phyloP scores from a whole-genome alignment of 2,329 filamentous ascomycete genomes.

The Neonectria punicea region DNA sequence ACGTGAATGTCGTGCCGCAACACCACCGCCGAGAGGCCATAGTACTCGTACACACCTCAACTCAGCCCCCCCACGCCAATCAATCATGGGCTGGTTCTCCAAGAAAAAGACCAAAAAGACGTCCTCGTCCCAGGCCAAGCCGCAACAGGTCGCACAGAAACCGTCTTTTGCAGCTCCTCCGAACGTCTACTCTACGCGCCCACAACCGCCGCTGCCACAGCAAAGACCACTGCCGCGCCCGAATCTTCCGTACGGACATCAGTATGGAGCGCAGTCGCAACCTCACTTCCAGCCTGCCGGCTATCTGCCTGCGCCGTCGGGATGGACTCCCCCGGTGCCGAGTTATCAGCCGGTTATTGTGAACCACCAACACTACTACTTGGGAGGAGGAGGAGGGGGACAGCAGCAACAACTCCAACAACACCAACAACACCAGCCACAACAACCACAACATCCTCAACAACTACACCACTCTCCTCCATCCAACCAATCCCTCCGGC shows the following conservation, averaged over 20 bases:
- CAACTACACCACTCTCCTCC: conserved; percentile 20
- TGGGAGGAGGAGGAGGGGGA: conserved; percentile 33
- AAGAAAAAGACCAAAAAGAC: conserved; percentile 36
- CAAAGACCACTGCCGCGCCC: conserved; percentile 24
- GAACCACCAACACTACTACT: conserved; percentile 64
- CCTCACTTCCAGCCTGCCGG: conserved; percentile 37
- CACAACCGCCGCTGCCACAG: conserved; percentile 18
- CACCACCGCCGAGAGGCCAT: neutral
- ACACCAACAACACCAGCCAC: neutral
- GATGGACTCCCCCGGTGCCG: conserved; percentile 32
- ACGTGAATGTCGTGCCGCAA: neutral
- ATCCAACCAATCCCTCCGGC: neutral
- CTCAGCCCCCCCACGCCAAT: neutral
- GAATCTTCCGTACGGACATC: conserved; percentile 30
- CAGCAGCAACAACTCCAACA: conserved; percentile 9
- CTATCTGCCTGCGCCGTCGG: conserved; percentile 38
- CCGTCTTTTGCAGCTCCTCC: conserved; percentile 31
- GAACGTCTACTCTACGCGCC: conserved; percentile 28
- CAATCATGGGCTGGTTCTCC: conserved; percentile 46
- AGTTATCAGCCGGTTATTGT: conserved; percentile 56
- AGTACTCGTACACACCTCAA: neutral
- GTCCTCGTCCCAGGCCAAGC: neutral
- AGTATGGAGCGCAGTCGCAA: conserved; percentile 38
- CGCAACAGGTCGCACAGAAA: conserved; percentile 10
- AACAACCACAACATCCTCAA: conserved; percentile 10